Base-by-base conservation (phyloP, 257 asterid genomes). In the Nicotiana paniculata region DNA sequence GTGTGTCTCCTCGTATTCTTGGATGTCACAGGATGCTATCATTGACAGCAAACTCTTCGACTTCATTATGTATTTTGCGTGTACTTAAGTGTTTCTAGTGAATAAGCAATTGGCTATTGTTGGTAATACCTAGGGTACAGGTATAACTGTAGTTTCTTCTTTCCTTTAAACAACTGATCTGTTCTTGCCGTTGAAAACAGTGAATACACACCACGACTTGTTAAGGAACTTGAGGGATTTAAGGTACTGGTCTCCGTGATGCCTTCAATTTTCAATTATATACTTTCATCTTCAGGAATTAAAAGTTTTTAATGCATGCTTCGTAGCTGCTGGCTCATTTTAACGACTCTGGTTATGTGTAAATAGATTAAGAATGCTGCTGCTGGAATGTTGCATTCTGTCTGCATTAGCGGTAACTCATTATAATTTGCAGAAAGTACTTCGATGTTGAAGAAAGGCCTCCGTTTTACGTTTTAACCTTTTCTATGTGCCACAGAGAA, bases 331-430 rank as follows among this genome's bases (percentile, higher is more conserved):
- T 83, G 80, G 43, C 17, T 69, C 62, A 82, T 72, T 46, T 51
- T 85, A 55, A 84, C 54, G 16, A 53, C 69, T 74, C 32, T 83
- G 64, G 77, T 86, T 87, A 30, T 84, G 64, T 53, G 21, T 81
- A 85, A 74, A 80, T 88, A 96, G 99, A 94, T 93, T 57, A 94
- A 89, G 89, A 88, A 90, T 82, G 92, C 88, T 86, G 90, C 98
- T 81, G 94, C 98, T 82, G 99, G 99, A 87, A 94, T 96, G 98
- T 80, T 94, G 90, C 99, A 96, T 84, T 89, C 99, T 74, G 97
- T 94, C 86, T 93, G 97, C 88, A 77, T 93, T 83, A 88, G 85
- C 85, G 98, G 99, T 94, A 90, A 72, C 77, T 62, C 77, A 37
- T 79, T 84, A 62, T 8, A 59, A 77, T 85, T n/a, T 82, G 79